Percentiles rank a stretch among this genome's conserved stretches.
Evolutionary conservation across 768 basidiomycete species (phyloP).

Genomic region (Lactifluus echinatus): DNA sequence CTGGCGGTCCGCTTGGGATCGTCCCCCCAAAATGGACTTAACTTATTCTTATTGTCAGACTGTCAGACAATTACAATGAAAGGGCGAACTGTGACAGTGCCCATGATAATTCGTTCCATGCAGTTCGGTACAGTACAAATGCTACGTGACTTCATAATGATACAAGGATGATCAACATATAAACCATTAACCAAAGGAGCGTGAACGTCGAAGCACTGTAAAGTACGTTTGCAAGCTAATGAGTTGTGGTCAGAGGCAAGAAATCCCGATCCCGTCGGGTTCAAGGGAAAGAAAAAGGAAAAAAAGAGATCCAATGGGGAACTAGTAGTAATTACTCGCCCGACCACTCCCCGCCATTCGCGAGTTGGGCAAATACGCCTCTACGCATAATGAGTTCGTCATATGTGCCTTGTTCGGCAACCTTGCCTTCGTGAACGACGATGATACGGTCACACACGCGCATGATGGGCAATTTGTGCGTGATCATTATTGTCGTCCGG

Average conservation of each 20-base stretch:
- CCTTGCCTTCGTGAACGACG: slow-evolving; percentile 66
- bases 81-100: too few species aligned
- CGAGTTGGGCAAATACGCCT: slow-evolving; percentile 71
- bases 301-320: not conserved
- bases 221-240: not conserved
- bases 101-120: slow-evolving; percentile 15
- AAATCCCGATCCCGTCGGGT: not conserved
- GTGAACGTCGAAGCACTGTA: slow-evolving; percentile 12
- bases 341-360: slow-evolving; percentile 68
- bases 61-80: too few species aligned
- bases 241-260: too few species aligned
- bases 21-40: too few species aligned
- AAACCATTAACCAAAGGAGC: not conserved
- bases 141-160: not conserved
- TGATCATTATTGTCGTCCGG: slow-evolving; percentile 84
- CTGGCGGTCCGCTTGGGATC: not conserved
- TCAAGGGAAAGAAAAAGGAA: not conserved
- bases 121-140: too few species aligned
- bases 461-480: slow-evolving; percentile 90
- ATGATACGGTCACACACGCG: slow-evolving; percentile 84
- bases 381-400: slow-evolving; percentile 55
- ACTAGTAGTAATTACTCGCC: slow-evolving; percentile 15
- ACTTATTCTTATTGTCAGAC: too few species aligned
- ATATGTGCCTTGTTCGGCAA: slow-evolving; percentile 74
- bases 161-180: slow-evolving; percentile 4